Conservation (phyloP, 2,329 filamentous ascomycete genomes). For the Fusarium palustre region DNA sequence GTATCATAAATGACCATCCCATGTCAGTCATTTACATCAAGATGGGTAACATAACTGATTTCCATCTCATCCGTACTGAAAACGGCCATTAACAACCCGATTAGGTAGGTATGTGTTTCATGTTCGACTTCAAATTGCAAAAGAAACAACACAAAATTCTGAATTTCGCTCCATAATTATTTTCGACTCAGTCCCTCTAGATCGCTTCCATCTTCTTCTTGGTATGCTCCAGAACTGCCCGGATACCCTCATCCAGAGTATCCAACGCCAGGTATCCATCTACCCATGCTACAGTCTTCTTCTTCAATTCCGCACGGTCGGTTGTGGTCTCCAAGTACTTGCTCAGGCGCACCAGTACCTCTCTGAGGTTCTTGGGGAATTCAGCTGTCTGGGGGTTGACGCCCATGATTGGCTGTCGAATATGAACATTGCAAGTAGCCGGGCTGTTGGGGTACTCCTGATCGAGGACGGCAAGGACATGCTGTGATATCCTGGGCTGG, state of each 20-base stretch:
- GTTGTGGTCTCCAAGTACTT: conserved; percentile 58
- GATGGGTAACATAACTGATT: not conserved
- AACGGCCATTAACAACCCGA: not conserved
- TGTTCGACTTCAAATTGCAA: not conserved
- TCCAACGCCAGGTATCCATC: conserved; percentile 62
- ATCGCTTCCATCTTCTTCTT: conserved; percentile 49
- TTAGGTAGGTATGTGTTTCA: not conserved
- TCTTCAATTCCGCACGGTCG: conserved; percentile 59
- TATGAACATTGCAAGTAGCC: conserved; percentile 75
- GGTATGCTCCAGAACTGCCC: conserved; percentile 66
- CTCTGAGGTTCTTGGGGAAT: conserved; percentile 78
- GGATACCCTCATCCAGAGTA: conserved; percentile 67
- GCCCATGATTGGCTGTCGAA: conserved; percentile 77
- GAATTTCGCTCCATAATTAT: conserved; percentile 5
- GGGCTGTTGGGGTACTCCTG: conserved; percentile 69
- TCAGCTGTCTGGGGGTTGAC: conserved; percentile 71
- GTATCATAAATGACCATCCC: not conserved
- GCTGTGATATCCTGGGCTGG: conserved; percentile 74
- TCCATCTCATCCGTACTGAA: not conserved
- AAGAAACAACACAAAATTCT: not conserved
- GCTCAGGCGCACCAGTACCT: conserved; percentile 72
- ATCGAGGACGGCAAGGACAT: conserved; percentile 76
- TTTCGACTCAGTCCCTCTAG: conserved; percentile 6
- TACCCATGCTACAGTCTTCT: conserved; percentile 66
- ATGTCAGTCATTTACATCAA: not conserved